phyloP scores from a whole-genome alignment of 495 filamentous ascomycete genomes.

The Sordaria brevicollis region DNA sequence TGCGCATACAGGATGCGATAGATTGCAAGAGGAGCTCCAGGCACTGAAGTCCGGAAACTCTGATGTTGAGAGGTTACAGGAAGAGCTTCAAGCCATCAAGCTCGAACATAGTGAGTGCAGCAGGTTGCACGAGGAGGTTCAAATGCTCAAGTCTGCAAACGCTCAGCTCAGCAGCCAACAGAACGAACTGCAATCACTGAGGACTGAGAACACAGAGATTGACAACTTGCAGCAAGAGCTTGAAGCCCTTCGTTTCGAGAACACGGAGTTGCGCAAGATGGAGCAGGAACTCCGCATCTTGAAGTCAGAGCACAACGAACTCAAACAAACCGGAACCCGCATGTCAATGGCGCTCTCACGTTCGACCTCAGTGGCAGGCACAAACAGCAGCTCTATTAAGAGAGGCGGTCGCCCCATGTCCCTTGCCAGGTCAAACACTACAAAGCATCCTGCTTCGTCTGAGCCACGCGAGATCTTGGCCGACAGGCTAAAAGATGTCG shows the following conservation, averaged over 20 bases:
- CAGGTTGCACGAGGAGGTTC: constrained; percentile 65
- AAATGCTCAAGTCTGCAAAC: constrained; percentile 56
- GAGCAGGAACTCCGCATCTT: constrained; percentile 64
- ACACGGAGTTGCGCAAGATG: constrained; percentile 39
- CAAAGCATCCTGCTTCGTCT: constrained; percentile 33
- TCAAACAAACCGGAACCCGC: constrained; percentile 14
- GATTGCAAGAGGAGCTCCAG: not conserved
- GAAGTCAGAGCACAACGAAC: constrained; percentile 48
- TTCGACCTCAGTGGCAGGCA: constrained; percentile 34
- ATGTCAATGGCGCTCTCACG: constrained; percentile 27
- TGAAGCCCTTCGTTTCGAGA: constrained; percentile 54
- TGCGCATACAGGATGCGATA: not conserved
- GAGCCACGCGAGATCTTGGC: constrained; percentile 62
- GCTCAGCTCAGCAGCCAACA: not conserved
- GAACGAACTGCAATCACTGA: constrained; percentile 24
- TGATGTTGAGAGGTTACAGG: not conserved
- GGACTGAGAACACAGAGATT: constrained; percentile 49
- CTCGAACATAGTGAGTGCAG: constrained; percentile 17
- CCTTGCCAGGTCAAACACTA: constrained; percentile 49
- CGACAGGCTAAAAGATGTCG: constrained; percentile 83
- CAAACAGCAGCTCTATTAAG: constrained; percentile 5
- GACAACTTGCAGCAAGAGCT: constrained; percentile 67
- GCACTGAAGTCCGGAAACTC: not conserved
- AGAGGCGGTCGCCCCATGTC: constrained; percentile 21
- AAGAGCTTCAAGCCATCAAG: not conserved